phyloP scores from a whole-genome alignment of 1,284 basidiomycete species.

The Cystobasidium pallidum region DNA sequence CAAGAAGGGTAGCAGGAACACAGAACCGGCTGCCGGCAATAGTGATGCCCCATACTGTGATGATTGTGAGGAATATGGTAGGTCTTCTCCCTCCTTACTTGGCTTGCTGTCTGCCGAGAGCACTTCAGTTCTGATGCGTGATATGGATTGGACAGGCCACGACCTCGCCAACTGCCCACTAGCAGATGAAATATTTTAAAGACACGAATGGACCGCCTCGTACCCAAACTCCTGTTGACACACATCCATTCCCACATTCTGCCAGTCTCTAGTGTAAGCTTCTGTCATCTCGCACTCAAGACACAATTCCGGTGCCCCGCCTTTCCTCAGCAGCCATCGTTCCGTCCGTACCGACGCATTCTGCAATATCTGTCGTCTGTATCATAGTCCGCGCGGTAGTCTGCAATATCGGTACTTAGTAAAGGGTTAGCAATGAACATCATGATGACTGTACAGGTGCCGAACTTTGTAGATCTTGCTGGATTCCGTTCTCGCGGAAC shows the following conservation, averaged over 20 bases:
- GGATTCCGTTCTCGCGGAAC: too few species aligned
- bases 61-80: conserved; percentile 41
- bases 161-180: conserved; percentile 26
- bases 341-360: neutral
- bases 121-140: too few species aligned
- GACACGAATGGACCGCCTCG: too few species aligned
- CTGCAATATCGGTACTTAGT: too few species aligned
- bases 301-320: neutral
- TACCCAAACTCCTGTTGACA: too few species aligned
- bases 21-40: neutral
- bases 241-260: too few species aligned
- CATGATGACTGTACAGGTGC: too few species aligned
- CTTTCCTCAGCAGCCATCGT: conserved; percentile 7
- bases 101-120: too few species aligned
- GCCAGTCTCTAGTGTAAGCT: too few species aligned
- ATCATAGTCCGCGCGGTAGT: neutral
- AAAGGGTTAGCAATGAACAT: neutral
- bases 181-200: conserved; percentile 33
- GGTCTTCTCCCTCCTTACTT: neutral
- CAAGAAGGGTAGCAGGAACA: neutral
- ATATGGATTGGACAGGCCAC: conserved; percentile 15
- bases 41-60: conserved; percentile 31
- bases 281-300: neutral
- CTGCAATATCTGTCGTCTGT: neutral
- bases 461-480: too few species aligned